These are phyloP conservation scores for Silybum marianum DNA, from an alignment of 129 eudicot species.

Conservation along the genomic window DNA sequence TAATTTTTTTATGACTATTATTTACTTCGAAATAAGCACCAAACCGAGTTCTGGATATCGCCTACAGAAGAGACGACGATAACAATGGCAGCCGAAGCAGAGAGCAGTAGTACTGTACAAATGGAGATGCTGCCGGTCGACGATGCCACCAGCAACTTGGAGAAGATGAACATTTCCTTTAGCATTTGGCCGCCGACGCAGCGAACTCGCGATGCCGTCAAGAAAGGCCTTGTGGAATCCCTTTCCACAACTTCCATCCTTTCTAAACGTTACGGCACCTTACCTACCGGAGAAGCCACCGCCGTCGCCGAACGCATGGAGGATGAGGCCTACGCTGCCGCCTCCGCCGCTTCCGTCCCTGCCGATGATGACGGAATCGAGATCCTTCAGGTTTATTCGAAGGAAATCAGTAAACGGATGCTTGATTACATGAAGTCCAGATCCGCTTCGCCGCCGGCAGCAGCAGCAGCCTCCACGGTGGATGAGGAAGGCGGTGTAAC, in stretches of 20 bases:
- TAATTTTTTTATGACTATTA: no score
- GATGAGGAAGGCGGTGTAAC: background rate
- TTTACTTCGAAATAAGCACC: background rate
- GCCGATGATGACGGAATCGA: constrained; percentile 66
- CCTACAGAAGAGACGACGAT: no score
- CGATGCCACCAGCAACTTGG: background rate
- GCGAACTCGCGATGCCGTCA: constrained; percentile 71
- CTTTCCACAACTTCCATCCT: constrained; percentile 60
- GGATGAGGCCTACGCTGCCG: constrained; percentile 51
- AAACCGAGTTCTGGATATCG: background rate
- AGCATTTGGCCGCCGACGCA: constrained; percentile 74
- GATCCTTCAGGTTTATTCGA: constrained; percentile 60
- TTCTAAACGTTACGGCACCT: constrained; percentile 66
- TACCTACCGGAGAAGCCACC: constrained; percentile 54
- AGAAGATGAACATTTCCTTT: constrained; percentile 39
- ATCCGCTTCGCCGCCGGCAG: constrained; percentile 25
- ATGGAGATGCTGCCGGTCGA: background rate
- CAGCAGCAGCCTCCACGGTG: background rate
- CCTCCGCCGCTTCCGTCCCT: constrained; percentile 32
- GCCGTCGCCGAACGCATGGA: constrained; percentile 39
- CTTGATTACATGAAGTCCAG: constrained; percentile 61
- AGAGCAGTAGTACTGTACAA: background rate
- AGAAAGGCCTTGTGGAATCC: constrained; percentile 56
- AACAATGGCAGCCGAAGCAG: background rate
- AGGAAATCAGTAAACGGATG: constrained; percentile 68